Base-by-base conservation (phyloP, 2,329 filamentous ascomycete species). In the Ophiostoma sp. region DNA sequence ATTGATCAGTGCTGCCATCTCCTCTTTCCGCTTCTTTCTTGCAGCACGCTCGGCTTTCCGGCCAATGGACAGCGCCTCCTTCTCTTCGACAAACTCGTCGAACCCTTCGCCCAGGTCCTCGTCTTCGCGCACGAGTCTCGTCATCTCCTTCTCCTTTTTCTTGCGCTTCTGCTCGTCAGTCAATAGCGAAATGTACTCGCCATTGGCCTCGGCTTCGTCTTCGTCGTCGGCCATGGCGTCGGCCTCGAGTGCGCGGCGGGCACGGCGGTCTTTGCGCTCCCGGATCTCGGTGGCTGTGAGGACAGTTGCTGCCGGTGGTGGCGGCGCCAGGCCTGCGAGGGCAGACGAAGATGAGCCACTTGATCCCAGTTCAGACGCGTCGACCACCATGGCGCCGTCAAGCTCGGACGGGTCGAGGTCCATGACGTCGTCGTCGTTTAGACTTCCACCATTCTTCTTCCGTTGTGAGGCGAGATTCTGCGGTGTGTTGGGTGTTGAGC, bases 41-140 rank as follows among this genome's bases (percentile, higher is more conserved):
- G 89, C 91, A 77, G 94, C 93, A 25, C 88, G 89, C 81, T 96
- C 93, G 0, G 94, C 94, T 75, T 92, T 93, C 75, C 87, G 90
- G 45, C 94, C 93, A 0, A 98, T 85, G 0, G 93, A 89, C 11
- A 98, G 88, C 8, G 89, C 89, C 9, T 93, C 94, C 50, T 69
- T 45, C 79, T 97, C 93, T 55, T 96, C 93, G 9, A 96, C 93
- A 78, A 93, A 97, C 72, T 95, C 92, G 74, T 98, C 95, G 77
- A 97, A 98, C 0, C 94, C 95, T 82, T 98, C 96, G 50, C 93
- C 93, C 0, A 98, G 87, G 78, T 98, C 94, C 80, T 98, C 95
- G 78, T 98, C 95, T 45, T 98, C 94, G 57, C 87, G 88, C 6
- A 94, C 88, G 1, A 98, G 87, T 1, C 95, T 88, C 6, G 92